Evolutionary conservation across 345 rosid genomes (phyloP).

Genomic region (Ceriops decandra): DNA sequence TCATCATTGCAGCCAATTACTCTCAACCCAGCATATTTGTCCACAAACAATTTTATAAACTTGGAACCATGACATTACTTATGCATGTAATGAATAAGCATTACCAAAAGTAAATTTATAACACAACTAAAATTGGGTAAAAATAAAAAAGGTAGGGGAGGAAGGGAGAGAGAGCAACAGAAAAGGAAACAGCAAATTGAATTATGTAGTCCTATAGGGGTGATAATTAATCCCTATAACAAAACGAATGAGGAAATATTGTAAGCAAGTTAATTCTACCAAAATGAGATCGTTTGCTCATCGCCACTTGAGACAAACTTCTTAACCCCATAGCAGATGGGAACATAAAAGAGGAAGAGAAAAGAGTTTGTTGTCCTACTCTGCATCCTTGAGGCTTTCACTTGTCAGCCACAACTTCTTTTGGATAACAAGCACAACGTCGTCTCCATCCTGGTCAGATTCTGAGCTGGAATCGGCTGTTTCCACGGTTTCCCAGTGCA

Average conservation of each 20-base stretch:
- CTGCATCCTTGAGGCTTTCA: constrained; percentile 63
- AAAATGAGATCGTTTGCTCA: constrained; percentile 36
- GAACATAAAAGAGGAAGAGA: constrained; percentile 5
- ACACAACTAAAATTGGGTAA: neutral
- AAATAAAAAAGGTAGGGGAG: neutral
- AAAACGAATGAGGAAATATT: constrained; percentile 17
- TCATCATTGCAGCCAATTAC: no score
- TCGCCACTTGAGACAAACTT: constrained; percentile 9
- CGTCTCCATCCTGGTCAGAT: constrained; percentile 48
- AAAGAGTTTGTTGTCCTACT: constrained; percentile 26
- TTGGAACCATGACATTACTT: no score
- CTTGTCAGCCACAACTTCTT: constrained; percentile 87
- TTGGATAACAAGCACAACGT: constrained; percentile 47
- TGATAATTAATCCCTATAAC: constrained; percentile 37
- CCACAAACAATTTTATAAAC: no score
- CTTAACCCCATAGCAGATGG: constrained; percentile 22
- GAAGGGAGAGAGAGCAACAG: neutral
- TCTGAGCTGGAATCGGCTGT: constrained; percentile 38
- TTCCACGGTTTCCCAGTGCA: constrained; percentile 77
- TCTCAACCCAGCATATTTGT: no score
- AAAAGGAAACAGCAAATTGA: constrained; percentile 14
- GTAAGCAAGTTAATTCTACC: constrained; percentile 37
- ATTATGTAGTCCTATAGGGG: constrained; percentile 14
- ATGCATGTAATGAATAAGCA: no score
- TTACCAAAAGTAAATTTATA: neutral